Conservation (phyloP, 2,329 filamentous ascomycete genomes). For the Camptophora hylomeconis region DNA sequence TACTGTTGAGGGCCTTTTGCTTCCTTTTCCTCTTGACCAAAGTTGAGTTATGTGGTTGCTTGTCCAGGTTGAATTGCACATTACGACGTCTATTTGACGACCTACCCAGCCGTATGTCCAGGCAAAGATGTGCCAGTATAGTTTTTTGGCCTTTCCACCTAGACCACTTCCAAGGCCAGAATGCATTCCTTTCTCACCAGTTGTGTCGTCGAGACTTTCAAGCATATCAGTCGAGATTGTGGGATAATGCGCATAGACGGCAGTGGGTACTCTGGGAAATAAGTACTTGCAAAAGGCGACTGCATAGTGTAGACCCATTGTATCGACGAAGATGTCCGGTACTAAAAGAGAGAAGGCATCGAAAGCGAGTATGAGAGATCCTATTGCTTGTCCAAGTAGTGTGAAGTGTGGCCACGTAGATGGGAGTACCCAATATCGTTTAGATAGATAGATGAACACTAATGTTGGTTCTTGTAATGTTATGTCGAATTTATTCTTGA, state of each 20-base stretch:
- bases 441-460: constrained; percentile 81
- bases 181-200: constrained; percentile 60
- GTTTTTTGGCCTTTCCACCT: constrained; percentile 57
- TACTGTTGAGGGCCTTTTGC: constrained; percentile 42
- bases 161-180: constrained; percentile 65
- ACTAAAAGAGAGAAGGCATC: constrained; percentile 87
- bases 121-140: constrained; percentile 83
- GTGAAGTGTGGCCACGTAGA: constrained; percentile 88
- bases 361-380: constrained; percentile 75
- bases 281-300: constrained; percentile 70
- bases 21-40: constrained; percentile 40
- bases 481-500: constrained; percentile 85
- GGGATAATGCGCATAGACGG: constrained; percentile 92
- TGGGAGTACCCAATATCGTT: constrained; percentile 71
- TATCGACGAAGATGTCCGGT: constrained; percentile 90
- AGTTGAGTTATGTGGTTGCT: constrained; percentile 66
- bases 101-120: constrained; percentile 71
- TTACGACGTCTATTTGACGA: constrained; percentile 75
- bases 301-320: constrained; percentile 93
- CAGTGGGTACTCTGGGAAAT: constrained; percentile 69
- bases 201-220: constrained; percentile 56
- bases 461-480: constrained; percentile 69
- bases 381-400: constrained; percentile 82
- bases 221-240: constrained; percentile 99
- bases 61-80: constrained; percentile 97